Base-by-base conservation (phyloP, 371 early-diverging fungal species). In the Sporodiniella umbellata region DNA sequence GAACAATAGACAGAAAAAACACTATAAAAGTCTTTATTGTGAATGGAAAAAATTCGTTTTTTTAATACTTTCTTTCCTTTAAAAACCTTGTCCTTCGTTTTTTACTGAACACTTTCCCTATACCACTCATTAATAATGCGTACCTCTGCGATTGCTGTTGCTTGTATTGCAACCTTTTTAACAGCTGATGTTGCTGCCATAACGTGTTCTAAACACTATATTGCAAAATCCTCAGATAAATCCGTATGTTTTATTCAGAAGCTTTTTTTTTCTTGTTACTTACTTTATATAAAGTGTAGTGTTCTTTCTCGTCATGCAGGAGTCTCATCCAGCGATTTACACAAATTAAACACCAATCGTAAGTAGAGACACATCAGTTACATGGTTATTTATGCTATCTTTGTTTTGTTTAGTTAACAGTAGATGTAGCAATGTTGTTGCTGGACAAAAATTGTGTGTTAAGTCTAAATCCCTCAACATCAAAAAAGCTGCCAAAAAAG, bases 371-470 rank as follows among this genome's bases (percentile, higher is more conserved):
- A 37, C 22, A 22, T 35, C 7, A 8, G n/a, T 14, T n/a, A 35
- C n/a, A 35, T 14, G 15, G 43, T 50, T 45, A 45, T 18, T 25
- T 42, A 33, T 46, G n/a, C n/a, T n/a, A 8, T 22, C 12, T 17
- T 22, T 38, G 33, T 51, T 37, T 56, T 38, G 31, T 18, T 8
- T 23, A 60, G 65, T 56, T 35, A 53, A 64, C 45, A 18, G 42
- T 14, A 49, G 46, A 24, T 64, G 65, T 51, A 60, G 44, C 26
- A 56, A 64, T 19, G 51, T 64, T 17, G 24, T 51, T n/a, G n/a
- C 51, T 39, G 65, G 60, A 1, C 28, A 56, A 42, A 50, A 30
- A 8, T 47, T 64, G 23, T 64, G 65, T 48, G 22, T 60, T 19
- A 47, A n/a, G n/a, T 1, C 52, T 8, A 38, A 37, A 28, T 8